A percentile compares a stretch with the other conserved stretches of the same genome.
phyloP scores from a whole-genome alignment of 495 filamentous ascomycete genomes.

The Xylaria telfairii region DNA sequence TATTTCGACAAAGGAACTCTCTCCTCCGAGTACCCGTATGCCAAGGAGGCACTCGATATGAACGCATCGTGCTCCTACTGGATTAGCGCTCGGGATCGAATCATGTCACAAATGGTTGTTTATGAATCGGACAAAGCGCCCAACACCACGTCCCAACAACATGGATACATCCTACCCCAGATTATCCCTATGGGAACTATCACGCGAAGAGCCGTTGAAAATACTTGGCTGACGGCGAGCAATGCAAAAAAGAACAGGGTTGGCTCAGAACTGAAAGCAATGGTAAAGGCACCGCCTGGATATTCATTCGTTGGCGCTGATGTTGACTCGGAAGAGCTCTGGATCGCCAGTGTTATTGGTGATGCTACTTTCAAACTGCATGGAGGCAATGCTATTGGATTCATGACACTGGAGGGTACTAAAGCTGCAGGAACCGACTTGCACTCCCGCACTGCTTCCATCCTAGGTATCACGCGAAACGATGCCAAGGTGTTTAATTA shows the following conservation, averaged over 20 bases:
- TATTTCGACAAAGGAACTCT: conserved; percentile 92
- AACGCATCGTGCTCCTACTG: conserved; percentile 98
- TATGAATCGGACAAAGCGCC: conserved; percentile 68
- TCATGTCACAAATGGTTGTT: conserved; percentile 91
- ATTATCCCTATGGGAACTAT: conserved; percentile 99
- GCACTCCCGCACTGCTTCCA: conserved; percentile 90
- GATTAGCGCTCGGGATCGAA: conserved; percentile 93
- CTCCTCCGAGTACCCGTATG: conserved; percentile 84
- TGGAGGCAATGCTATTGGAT: conserved; percentile 94
- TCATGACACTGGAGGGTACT: conserved; percentile 98
- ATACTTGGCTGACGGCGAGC: conserved; percentile 96
- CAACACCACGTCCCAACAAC: conserved; percentile 11
- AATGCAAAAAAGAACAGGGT: conserved; percentile 96
- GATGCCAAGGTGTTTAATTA: conserved; percentile 99
- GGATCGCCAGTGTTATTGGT: conserved; percentile 95
- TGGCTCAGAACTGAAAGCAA: conserved; percentile 95
- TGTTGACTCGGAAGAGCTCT: conserved; percentile 98
- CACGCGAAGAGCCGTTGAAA: conserved; percentile 95
- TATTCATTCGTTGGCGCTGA: conserved; percentile 96
- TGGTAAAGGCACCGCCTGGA: conserved; percentile 90
- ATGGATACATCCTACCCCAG: conserved; percentile 94
- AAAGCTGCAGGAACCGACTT: conserved; percentile 93
- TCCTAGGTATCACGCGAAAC: conserved; percentile 90
- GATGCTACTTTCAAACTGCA: conserved; percentile 94
- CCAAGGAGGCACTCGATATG: conserved; percentile 95